Evolutionary conservation across 345 rosid genomes (phyloP).

Genomic region (Physaria fendleri): DNA sequence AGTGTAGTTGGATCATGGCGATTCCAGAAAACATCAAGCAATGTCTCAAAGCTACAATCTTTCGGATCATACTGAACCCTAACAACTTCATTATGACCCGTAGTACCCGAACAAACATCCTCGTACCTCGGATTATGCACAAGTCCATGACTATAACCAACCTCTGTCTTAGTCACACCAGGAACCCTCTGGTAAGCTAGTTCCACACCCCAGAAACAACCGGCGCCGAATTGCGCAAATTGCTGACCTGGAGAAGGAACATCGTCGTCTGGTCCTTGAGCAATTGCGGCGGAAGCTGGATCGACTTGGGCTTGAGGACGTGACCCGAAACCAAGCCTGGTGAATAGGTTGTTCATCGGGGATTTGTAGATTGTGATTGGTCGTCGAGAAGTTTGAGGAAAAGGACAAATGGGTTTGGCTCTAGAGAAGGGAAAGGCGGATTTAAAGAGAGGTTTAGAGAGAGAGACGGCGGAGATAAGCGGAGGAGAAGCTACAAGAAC

Average conservation of each 20-base stretch:
- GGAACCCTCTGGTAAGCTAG: constrained; percentile 65
- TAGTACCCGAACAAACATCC: constrained; percentile 58
- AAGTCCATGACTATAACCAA: constrained; percentile 81
- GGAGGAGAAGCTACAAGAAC: constrained; percentile 62
- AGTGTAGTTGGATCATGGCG: constrained; percentile 77
- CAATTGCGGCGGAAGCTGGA: constrained; percentile 30
- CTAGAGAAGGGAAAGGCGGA: constrained; percentile 10
- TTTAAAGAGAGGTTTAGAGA: constrained; percentile 25
- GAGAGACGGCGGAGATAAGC: constrained; percentile 35
- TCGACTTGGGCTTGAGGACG: constrained; percentile 28
- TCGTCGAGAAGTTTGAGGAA: constrained; percentile 22
- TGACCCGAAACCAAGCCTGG: constrained; percentile 29
- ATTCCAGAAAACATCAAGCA: constrained; percentile 70
- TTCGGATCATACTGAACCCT: constrained; percentile 74
- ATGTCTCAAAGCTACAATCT: constrained; percentile 41
- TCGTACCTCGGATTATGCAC: constrained; percentile 54
- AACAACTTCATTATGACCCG: constrained; percentile 77
- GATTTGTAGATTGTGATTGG: constrained; percentile 26
- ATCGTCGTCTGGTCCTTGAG: constrained; percentile 68
- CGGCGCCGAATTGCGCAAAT: constrained; percentile 83
- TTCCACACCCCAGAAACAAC: constrained; percentile 96
- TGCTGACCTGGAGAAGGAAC: constrained; percentile 42
- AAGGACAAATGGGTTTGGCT: constrained; percentile 17
- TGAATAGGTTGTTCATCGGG: constrained; percentile 32
- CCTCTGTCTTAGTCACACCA: constrained; percentile 71